These are phyloP conservation scores for Colletotrichum limetticola DNA, from an alignment of 2,329 filamentous ascomycete species.

Conservation along the genomic window DNA sequence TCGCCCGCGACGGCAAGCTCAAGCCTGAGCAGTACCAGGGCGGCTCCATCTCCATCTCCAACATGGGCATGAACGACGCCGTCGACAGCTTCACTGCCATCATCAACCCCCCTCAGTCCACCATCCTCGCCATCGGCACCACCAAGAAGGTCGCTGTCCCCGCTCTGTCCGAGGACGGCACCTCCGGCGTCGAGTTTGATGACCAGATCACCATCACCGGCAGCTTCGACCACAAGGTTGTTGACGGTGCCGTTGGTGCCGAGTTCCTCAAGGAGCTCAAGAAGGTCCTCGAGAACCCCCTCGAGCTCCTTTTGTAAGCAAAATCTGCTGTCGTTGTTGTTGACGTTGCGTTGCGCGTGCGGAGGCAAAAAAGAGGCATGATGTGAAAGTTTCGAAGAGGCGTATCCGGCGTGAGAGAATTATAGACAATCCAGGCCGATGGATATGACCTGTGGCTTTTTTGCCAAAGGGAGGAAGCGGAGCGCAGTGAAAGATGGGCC, in stretches of 20 bases:
- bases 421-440: slow-evolving; percentile 29
- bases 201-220: slow-evolving; percentile 96
- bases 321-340: not conserved
- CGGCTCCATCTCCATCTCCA: slow-evolving; percentile 98
- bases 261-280: slow-evolving; percentile 98
- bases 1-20: slow-evolving; percentile 95
- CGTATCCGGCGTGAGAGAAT: slow-evolving; percentile 26
- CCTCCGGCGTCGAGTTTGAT: slow-evolving; percentile 83
- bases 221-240: slow-evolving; percentile 99
- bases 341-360: not conserved
- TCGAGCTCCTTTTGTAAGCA: slow-evolving; percentile 87
- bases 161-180: slow-evolving; percentile 76
- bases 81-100: slow-evolving; percentile 98
- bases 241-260: slow-evolving; percentile 94
- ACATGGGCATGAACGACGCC: slow-evolving; percentile 99
- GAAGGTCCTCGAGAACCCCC: slow-evolving; percentile 96
- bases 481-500: slow-evolving; percentile 26
- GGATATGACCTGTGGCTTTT: slow-evolving; percentile 27
- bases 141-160: slow-evolving; percentile 95
- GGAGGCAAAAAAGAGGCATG: slow-evolving; percentile 24
- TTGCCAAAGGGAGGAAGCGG: slow-evolving; percentile 27
- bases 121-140: slow-evolving; percentile 93
- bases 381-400: slow-evolving; percentile 22
- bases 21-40: slow-evolving; percentile 99
- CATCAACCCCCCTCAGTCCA: slow-evolving; percentile 98